Base-by-base conservation (phyloP, 2,329 filamentous ascomycete genomes). In the Colletotrichum cordylinicola region DNA sequence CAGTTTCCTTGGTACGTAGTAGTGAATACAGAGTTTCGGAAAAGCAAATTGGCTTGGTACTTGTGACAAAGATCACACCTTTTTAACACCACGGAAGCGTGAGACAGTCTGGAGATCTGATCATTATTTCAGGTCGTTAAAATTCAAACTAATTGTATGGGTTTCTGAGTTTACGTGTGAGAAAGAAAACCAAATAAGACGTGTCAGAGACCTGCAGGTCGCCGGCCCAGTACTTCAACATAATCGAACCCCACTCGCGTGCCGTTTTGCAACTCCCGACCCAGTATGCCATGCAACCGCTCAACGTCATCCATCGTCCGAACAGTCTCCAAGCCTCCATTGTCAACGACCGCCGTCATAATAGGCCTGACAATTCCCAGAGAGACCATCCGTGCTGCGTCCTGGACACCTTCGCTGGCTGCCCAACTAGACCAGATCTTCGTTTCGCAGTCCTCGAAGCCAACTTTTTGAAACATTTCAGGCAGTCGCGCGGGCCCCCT, bases 391-490 rank as follows among this genome's bases (percentile, higher is more conserved):
- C 55, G 16, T 9, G 55, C 55, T 6, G 55, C 55, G 27, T 58
- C 55, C 12, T 58, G 55, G 3, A 58, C 55, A 58, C 27, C 16
- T 12, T 58, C 27, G 18, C 16, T 18, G 21, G 55, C 55, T 58
- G 55, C 55, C 55, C 55, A 58, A 29, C 55, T 58, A 16, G 55
- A 58, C 55, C 21, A 29, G 1, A 58, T 58, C 8, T 58, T 58
- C 24, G 24, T 58, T 27, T 58, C 24, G 55, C 55, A 58, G 13
- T 58, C 27, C 13, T 16, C 8, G 24, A 58, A 58, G 15, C 55
- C 55, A 4, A 29, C 55, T 4, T 58, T 58, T 8, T 0, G 55
- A 2, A 58, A 29, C 0, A 29, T 18, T 0, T 7, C 16, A 2
- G 55, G 55, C 0, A 58, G 2, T 18, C 13, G 24, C 24, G 55